These are phyloP conservation scores for Monilinia fructigena DNA, from an alignment of 2,329 filamentous ascomycete genomes.

Conservation along the genomic window DNA sequence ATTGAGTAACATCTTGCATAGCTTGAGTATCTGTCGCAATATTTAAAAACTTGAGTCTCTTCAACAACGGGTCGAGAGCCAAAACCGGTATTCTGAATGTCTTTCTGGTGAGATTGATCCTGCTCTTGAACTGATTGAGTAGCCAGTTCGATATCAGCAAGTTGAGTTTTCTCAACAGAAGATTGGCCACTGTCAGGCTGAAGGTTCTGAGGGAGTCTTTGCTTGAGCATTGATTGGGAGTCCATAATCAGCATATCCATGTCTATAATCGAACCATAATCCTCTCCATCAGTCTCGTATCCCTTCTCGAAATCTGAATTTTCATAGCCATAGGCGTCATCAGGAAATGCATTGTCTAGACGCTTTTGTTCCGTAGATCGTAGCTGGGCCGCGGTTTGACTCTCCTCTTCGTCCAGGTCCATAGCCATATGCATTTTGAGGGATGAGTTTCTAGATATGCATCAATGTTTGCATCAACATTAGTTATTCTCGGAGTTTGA, in stretches of 20 bases:
- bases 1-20: constrained; percentile 10
- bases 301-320: not conserved
- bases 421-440: constrained; percentile 16
- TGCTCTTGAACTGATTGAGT: constrained; percentile 9
- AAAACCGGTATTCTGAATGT: not conserved
- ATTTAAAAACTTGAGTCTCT: constrained; percentile 31
- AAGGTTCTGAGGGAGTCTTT: constrained; percentile 1
- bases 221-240: not conserved
- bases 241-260: not conserved
- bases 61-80: constrained; percentile 26
- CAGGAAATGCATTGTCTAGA: constrained; percentile 1
- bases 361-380: not conserved
- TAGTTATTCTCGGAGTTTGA: not conserved
- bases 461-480: not conserved
- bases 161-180: not conserved
- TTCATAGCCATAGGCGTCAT: not conserved
- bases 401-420: constrained; percentile 24
- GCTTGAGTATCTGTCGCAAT: constrained; percentile 30
- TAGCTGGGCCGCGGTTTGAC: constrained; percentile 22
- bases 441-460: not conserved
- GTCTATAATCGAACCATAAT: not conserved
- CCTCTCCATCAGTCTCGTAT: not conserved
- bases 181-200: constrained; percentile 8
- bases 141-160: constrained; percentile 12
- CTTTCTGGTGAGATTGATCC: not conserved